Evolutionary conservation across 192 early-diverging fungal species (phyloP), one percentile per base, ranked within the genome.

Genomic region (Allomyces macrogynus): DNA sequence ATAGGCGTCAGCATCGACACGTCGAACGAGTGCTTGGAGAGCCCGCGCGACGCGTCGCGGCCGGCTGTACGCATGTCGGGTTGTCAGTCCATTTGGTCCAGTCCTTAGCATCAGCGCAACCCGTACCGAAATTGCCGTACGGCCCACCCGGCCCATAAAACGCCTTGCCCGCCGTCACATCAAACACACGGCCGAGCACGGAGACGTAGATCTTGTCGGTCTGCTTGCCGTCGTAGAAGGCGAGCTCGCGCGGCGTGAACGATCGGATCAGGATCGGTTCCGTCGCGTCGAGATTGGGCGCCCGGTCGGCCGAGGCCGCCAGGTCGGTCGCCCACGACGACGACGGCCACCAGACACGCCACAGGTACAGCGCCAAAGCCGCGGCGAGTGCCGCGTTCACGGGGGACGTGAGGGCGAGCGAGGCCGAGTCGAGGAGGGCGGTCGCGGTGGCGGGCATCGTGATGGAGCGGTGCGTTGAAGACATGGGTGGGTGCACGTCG

Each of bases 21-120:
- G 66, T 91, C 89, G 69, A 97, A 94, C 61, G 86, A 87, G 65
- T 87, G 78, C 70, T 92, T 86, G 43, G 92, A 88, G 65, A 97
- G 74, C 0, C 95, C 92, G 32, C 95, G 82, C 22, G 91, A 93
- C 18, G 95, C 92, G 77, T 97, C 95, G n/a, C 87, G 82, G 1
- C 95, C 95, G 8, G 92, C 86, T 84, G 95, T 5, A 14, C 9
- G 1, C 49, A 1, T 49, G 12, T 18, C 12, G n/a, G n/a, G n/a
- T n/a, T n/a, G n/a, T n/a, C n/a, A n/a, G n/a, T n/a, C n/a, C n/a
- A n/a, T n/a, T n/a, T n/a, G n/a, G n/a, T n/a, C n/a, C n/a, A n/a
- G n/a, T n/a, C n/a, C n/a, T n/a, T n/a, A n/a, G n/a, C n/a, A n/a
- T n/a, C n/a, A n/a, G n/a, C n/a, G n/a, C n/a, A n/a, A n/a, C n/a